Evolutionary conservation across 2,329 filamentous ascomycete genomes (phyloP), one percentile per base, ranked within the genome.

Genomic region (Sclerotinia nivalis): DNA sequence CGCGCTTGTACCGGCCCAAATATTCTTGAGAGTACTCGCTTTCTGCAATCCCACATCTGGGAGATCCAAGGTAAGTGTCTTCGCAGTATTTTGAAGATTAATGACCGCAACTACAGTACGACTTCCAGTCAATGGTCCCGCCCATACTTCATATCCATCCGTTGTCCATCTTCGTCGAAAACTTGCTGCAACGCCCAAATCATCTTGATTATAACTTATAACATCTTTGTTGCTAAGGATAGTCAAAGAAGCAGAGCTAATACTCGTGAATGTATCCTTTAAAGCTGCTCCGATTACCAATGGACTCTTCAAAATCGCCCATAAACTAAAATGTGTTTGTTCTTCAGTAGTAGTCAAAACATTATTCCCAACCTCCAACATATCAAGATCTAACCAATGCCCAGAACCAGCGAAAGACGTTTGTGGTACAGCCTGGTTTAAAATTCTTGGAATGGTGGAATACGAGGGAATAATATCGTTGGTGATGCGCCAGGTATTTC

Each of bases 341-440:
- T 82, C 80, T 70, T 83, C 81, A 0, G 77, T 62, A 0, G 72
- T 73, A 0, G 76, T 81, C 4, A 82, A 76, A 7, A 81, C 71
- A 13, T 76, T 73, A 34, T 81, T 81, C 0, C 81, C 81, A 28
- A 83, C 74, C 67, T 77, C 75, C 28, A 83, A 70, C 81, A 83
- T 83, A 71, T 83, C 81, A n/a, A 82, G 76, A 75, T 83, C 82
- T 0, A 80, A 76, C 78, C 80, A 83, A 40, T 79, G 77, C 0
- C 80, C 81, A 0, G 80, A 78, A 0, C 77, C 78, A 0, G 81
- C 79, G 64, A 79, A 81, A 5, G 70, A 69, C 0, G 79, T 78
- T 62, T 81, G 78, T 25, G 81, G 79, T 0, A 79, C 79, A 13
- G 79, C 80, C 72, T 83, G 81, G 69, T 83, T 83, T 13, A 82